Conservation (phyloP, 495 filamentous ascomycete genomes). For the Staphylotrichum tortipilum region DNA sequence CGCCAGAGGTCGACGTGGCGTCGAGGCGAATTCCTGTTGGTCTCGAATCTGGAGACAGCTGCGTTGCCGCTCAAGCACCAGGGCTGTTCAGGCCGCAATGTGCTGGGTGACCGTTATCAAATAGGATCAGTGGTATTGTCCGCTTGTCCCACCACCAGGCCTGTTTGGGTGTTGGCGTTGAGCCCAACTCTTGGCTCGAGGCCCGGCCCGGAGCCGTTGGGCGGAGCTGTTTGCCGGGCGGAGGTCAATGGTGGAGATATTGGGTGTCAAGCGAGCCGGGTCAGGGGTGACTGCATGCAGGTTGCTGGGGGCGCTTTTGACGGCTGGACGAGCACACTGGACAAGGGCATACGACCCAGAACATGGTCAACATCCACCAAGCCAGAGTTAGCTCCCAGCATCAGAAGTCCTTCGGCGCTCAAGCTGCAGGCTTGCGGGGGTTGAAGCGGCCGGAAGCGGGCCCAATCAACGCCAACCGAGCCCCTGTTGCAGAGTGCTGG, state of each 20-base stretch:
- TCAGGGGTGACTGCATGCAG: neutral
- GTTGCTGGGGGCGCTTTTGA: neutral
- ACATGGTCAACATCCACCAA: neutral
- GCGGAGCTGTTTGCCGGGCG: neutral
- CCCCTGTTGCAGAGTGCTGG: conserved; percentile 14
- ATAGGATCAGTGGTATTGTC: neutral
- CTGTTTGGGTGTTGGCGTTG: conserved; percentile 10
- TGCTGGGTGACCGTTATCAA: conserved; percentile 1
- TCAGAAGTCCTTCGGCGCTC: neutral
- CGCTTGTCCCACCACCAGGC: neutral
- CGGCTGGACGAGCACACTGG: no score
- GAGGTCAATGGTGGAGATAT: neutral
- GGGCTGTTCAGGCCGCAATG: conserved; percentile 15
- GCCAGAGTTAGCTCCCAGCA: neutral
- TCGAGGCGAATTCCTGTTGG: no score
- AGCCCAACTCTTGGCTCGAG: conserved; percentile 19
- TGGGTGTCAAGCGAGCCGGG: neutral
- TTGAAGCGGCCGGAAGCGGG: neutral
- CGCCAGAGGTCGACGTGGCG: no score
- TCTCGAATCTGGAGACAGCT: no score
- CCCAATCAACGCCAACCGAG: conserved; percentile 12
- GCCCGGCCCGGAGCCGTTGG: conserved; percentile 15
- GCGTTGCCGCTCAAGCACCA: no score
- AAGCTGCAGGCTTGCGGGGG: conserved; percentile 1
- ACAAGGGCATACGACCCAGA: no score